Conservation (phyloP, 768 basidiomycete species). For the Naganishia vaughanmartiniae region DNA sequence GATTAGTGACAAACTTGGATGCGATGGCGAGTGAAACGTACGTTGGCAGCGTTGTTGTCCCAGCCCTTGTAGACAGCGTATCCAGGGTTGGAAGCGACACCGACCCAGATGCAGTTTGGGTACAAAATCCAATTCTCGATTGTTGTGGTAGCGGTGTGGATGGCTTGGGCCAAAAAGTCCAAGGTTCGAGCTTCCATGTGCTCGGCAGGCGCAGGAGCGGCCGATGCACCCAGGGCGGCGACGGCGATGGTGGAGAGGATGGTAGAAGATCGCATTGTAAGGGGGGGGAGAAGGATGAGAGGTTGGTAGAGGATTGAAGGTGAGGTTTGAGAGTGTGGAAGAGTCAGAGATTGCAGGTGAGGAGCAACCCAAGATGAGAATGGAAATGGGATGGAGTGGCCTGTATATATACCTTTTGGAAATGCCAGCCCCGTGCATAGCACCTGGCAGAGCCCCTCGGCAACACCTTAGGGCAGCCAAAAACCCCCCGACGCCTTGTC, state of each 20-base stretch:
- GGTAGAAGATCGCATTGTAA: slow-evolving; percentile 7
- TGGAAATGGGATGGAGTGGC: background rate
- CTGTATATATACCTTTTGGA: background rate
- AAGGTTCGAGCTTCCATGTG: background rate
- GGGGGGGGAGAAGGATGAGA: background rate
- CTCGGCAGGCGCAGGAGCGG: background rate
- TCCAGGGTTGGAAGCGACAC: slow-evolving; percentile 4
- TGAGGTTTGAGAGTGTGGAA: slow-evolving; percentile 5
- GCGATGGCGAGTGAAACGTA: background rate
- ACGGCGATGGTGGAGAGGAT: slow-evolving; percentile 13
- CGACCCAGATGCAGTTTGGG: slow-evolving; percentile 3
- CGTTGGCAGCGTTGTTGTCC: slow-evolving; percentile 22
- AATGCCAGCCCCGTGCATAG: background rate
- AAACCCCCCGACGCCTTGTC: no score
- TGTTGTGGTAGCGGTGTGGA: background rate
- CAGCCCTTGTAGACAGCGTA: slow-evolving; percentile 14
- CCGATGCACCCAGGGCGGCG: background rate
- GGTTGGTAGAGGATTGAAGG: background rate
- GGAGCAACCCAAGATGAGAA: background rate
- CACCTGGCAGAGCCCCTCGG: no score
- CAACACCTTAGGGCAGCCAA: no score
- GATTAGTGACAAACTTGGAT: no score
- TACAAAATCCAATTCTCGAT: background rate
- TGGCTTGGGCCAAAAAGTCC: background rate
- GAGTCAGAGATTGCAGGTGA: slow-evolving; percentile 5